phyloP scores from a whole-genome alignment of 2,329 filamentous ascomycete species.

The Sporothrix protearum region DNA sequence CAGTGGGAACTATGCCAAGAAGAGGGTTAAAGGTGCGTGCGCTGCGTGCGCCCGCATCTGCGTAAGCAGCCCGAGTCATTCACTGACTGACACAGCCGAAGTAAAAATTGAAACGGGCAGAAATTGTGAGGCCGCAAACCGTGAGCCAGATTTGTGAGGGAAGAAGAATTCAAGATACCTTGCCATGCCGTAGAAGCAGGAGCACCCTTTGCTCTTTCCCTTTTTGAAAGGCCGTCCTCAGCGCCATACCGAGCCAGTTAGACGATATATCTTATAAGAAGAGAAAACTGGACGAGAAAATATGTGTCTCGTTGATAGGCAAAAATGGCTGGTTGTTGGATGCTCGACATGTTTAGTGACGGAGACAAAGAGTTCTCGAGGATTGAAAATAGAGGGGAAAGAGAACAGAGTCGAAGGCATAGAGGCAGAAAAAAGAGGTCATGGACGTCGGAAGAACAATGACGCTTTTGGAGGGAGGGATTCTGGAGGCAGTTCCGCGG shows the following conservation, averaged over 20 bases:
- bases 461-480: slow-evolving; percentile 1
- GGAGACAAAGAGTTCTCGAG: neutral
- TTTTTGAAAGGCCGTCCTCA: neutral
- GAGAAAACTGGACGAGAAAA: neutral
- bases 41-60: neutral
- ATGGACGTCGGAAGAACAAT: slow-evolving; percentile 14
- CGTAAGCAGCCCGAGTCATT: slow-evolving; percentile 17
- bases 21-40: slow-evolving; percentile 1
- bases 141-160: neutral
- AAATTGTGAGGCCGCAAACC: neutral
- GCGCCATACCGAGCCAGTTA: neutral
- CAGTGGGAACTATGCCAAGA: slow-evolving; percentile 5
- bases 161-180: neutral
- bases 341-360: neutral
- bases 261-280: neutral
- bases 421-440: slow-evolving; percentile 13
- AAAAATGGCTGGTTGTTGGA: neutral
- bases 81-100: neutral
- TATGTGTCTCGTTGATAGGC: neutral
- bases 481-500: neutral
- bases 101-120: neutral
- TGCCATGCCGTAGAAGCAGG: neutral
- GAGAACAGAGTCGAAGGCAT: neutral
- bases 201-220: neutral
- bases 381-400: slow-evolving; percentile 15